Evolutionary conservation across 2,329 filamentous ascomycete genomes (phyloP).

Genomic region (Trichoderma polysporum): DNA sequence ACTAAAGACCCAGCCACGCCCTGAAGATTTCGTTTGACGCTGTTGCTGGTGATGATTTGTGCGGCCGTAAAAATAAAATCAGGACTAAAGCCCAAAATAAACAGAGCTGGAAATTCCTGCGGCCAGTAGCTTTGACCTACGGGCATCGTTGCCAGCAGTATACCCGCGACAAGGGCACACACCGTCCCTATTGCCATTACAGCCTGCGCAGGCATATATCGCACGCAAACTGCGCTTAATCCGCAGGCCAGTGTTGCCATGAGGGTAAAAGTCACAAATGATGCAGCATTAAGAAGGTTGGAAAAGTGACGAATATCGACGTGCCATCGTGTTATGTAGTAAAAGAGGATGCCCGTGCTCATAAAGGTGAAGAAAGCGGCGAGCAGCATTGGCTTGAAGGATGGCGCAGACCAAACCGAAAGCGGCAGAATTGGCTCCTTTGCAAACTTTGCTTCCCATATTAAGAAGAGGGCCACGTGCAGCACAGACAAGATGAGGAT

Average conservation of each 20-base stretch:
- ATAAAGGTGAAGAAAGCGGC: slow-evolving; percentile 15
- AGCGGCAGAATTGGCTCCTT: neutral
- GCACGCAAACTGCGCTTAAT: neutral
- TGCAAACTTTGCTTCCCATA: slow-evolving; percentile 4
- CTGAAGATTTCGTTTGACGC: neutral
- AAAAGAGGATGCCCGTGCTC: slow-evolving; percentile 5
- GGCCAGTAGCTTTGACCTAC: neutral
- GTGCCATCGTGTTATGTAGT: slow-evolving; percentile 4
- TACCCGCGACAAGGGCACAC: neutral
- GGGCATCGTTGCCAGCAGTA: slow-evolving; percentile 8
- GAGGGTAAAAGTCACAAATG: neutral
- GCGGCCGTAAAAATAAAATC: slow-evolving; percentile 11
- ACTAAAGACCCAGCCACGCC: slow-evolving; percentile 5
- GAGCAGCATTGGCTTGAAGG: slow-evolving; percentile 12
- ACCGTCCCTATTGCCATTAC: slow-evolving; percentile 6
- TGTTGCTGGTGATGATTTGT: slow-evolving; percentile 1
- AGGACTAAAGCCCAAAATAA: neutral
- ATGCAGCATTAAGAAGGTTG: neutral
- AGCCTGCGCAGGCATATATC: slow-evolving; percentile 8
- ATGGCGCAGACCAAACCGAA: slow-evolving; percentile 5
- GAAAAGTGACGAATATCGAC: neutral
- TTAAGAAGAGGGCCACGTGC: neutral
- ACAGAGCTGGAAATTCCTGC: neutral
- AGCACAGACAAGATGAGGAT: slow-evolving; percentile 5
- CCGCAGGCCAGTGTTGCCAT: slow-evolving; percentile 6